These are phyloP conservation scores for Turnera subulata DNA, from an alignment of 345 rosid genomes.

Conservation along the genomic window DNA sequence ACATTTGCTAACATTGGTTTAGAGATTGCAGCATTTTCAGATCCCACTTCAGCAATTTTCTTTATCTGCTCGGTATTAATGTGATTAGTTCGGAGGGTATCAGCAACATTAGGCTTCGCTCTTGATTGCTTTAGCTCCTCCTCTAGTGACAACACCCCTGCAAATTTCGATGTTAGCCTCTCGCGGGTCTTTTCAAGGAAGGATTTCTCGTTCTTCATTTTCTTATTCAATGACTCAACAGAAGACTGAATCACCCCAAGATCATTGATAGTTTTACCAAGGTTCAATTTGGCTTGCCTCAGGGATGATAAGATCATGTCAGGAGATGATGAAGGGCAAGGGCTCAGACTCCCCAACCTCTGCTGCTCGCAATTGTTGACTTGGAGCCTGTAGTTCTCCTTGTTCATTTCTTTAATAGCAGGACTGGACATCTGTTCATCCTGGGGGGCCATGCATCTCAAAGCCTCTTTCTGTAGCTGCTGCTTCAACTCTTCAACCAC, in stretches of 20 bases:
- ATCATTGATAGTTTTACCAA: slow-evolving; percentile 80
- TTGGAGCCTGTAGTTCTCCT: slow-evolving; percentile 32
- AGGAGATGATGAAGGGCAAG: slow-evolving; percentile 54
- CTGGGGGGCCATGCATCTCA: slow-evolving; percentile 49
- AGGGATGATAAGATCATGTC: slow-evolving; percentile 73
- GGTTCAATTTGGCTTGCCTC: slow-evolving; percentile 83
- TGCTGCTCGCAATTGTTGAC: slow-evolving; percentile 24
- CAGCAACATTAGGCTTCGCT: slow-evolving; percentile 25
- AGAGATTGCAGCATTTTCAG: too few species aligned
- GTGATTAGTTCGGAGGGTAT: slow-evolving; percentile 12
- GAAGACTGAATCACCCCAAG: slow-evolving; percentile 78
- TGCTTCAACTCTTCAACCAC: slow-evolving; percentile 84
- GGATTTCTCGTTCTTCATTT: slow-evolving; percentile 70
- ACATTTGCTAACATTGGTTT: too few species aligned
- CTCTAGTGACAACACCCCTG: slow-evolving; percentile 45
- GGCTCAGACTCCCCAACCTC: slow-evolving; percentile 32
- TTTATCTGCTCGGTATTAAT: slow-evolving; percentile 39
- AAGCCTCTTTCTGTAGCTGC: slow-evolving; percentile 78
- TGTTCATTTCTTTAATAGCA: slow-evolving; percentile 56
- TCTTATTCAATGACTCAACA: slow-evolving; percentile 69
- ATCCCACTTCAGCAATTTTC: slow-evolving; percentile 38
- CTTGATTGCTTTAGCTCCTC: slow-evolving; percentile 50
- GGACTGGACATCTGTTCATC: slow-evolving; percentile 37
- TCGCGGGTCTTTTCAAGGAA: slow-evolving; percentile 58
- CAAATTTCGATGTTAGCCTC: slow-evolving; percentile 59